phyloP scores from a whole-genome alignment of 2,329 filamentous ascomycete genomes.

The Scopulariopsis brevicaulis region DNA sequence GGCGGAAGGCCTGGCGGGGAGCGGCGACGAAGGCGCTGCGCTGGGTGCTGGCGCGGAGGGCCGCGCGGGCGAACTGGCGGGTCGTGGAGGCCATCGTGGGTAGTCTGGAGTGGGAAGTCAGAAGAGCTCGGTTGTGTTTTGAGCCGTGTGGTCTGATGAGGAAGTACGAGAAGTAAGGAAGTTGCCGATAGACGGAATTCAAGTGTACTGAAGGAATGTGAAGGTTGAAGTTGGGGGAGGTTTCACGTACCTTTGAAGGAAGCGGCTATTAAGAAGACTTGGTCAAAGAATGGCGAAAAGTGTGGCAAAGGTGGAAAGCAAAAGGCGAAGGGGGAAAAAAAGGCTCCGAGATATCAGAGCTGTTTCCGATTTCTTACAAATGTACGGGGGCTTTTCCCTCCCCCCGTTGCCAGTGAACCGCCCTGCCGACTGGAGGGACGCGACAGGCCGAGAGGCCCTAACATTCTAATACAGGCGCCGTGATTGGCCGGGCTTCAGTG shows the following conservation, averaged over 20 bases:
- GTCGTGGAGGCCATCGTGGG: constrained; percentile 27
- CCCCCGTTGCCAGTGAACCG: not conserved
- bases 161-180: not conserved
- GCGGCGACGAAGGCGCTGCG: constrained; percentile 45
- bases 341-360: not conserved
- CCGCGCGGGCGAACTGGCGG: constrained; percentile 44
- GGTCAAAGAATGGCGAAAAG: not conserved
- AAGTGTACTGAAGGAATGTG: not conserved
- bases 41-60: constrained; percentile 42
- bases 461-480: not conserved
- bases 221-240: not conserved
- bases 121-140: not conserved
- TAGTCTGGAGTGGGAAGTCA: not conserved
- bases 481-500: not conserved
- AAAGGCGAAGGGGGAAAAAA: constrained; percentile 5
- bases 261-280: not conserved
- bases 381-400: not conserved
- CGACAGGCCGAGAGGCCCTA: not conserved
- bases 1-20: constrained; percentile 59
- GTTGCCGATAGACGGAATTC: not conserved
- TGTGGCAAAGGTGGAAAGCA: not conserved
- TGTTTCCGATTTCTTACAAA: not conserved
- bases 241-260: constrained; percentile 1
- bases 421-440: not conserved
- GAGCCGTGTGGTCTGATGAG: not conserved